These are phyloP conservation scores for Dictyostelium firmibasis DNA, from an alignment of 78 protist species.

Conservation along the genomic window DNA sequence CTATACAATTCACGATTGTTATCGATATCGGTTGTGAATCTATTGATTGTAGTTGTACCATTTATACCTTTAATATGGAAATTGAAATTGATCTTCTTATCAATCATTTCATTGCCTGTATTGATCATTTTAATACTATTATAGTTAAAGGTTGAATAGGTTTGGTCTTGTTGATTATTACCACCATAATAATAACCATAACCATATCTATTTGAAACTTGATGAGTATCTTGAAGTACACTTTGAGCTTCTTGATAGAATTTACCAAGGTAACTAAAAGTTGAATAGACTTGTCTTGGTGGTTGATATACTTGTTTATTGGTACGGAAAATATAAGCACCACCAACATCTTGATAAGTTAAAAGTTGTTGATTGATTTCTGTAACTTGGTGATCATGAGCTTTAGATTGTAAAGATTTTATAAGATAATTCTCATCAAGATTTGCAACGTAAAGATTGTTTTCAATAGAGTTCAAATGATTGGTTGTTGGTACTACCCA, in stretches of 20 bases:
- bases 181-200: neutral
- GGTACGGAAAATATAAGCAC: constrained; percentile 11
- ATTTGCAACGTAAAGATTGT: neutral
- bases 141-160: neutral
- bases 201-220: neutral
- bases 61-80: neutral
- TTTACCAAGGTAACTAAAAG: neutral
- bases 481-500: neutral
- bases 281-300: neutral
- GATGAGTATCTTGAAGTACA: neutral
- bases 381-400: neutral
- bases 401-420: neutral
- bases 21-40: neutral
- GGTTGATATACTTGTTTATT: neutral
- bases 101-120: neutral
- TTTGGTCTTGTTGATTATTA: neutral
- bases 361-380: neutral
- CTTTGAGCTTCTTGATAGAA: constrained; percentile 13
- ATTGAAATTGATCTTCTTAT: neutral
- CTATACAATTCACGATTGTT: neutral
- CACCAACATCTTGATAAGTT: neutral
- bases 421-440: neutral
- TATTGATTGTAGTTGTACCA: neutral
- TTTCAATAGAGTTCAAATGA: neutral
- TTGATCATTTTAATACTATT: neutral